Percentiles rank a stretch among this genome's conserved stretches.
These are phyloP conservation scores for Lineolata rhizophorae DNA, from an alignment of 495 filamentous ascomycete species.

Conservation along the genomic window DNA sequence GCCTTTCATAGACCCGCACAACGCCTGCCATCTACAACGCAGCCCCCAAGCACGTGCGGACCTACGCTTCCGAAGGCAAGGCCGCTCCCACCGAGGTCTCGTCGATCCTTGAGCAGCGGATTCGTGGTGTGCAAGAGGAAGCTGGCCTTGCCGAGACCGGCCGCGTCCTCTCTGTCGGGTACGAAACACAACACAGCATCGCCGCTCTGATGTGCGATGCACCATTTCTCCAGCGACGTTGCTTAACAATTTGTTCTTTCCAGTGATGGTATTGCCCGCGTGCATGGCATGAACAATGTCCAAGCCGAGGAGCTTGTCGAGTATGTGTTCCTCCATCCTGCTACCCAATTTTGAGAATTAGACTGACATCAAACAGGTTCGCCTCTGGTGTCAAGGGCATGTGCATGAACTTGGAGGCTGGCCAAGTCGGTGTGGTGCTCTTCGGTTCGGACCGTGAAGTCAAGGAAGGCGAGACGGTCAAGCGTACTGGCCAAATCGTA, in stretches of 20 bases:
- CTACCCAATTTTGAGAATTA: conserved; percentile 12
- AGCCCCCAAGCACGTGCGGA: conserved; percentile 56
- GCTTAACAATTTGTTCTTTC: conserved; percentile 16
- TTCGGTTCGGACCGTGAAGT: conserved; percentile 99
- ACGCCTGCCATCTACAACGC: conserved; percentile 52
- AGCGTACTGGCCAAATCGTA: conserved; percentile 98
- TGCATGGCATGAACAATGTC: conserved; percentile 98
- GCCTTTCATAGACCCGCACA: conserved; percentile 68
- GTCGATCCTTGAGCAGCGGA: conserved; percentile 96
- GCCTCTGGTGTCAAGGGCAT: conserved; percentile 99
- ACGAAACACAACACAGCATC: conserved; percentile 24
- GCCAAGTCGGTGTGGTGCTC: conserved; percentile 99
- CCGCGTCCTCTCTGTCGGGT: conserved; percentile 97
- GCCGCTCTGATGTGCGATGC: conserved; percentile 7
- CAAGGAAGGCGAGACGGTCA: conserved; percentile 98
- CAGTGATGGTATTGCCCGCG: conserved; percentile 99
- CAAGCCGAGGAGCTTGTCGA: conserved; percentile 99
- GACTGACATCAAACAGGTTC: conserved; percentile 43
- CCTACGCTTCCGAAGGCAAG: conserved; percentile 86
- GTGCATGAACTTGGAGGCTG: conserved; percentile 99
- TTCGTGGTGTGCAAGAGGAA: conserved; percentile 94
- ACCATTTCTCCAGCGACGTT: too few species aligned
- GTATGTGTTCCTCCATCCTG: conserved; percentile 41
- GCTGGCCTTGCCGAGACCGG: conserved; percentile 91
- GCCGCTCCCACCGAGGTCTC: conserved; percentile 94